Evolutionary conservation across 1,139 yeast species (phyloP).

Genomic region (Geotrichum histeridarum): DNA sequence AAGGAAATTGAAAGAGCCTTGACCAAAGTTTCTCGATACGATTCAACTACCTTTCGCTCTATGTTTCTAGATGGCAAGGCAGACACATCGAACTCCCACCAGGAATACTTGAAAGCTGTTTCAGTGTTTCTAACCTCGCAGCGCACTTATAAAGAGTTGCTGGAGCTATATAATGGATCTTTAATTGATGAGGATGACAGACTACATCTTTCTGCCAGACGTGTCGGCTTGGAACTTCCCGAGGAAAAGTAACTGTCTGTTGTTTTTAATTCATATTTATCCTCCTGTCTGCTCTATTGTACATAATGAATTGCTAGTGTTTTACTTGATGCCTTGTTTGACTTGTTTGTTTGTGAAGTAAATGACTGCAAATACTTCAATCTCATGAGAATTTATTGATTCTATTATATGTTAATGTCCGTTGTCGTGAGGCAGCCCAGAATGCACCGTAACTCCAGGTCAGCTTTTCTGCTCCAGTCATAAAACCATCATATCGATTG

Average conservation of each 20-base stretch:
- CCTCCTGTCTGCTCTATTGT: not conserved
- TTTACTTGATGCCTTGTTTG: not conserved
- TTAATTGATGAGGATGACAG: constrained; percentile 73
- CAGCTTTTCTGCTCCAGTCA: constrained; percentile 81
- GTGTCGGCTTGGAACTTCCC: constrained; percentile 75
- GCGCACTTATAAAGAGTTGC: constrained; percentile 67
- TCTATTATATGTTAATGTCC: constrained; percentile 16
- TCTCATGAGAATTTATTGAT: not conserved
- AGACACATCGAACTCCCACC: constrained; percentile 21
- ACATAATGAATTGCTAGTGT: not conserved
- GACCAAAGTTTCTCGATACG: constrained; percentile 20
- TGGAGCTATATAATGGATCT: constrained; percentile 81
- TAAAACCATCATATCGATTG: constrained; percentile 69
- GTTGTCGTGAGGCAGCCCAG: constrained; percentile 56
- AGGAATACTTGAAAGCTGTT: constrained; percentile 45
- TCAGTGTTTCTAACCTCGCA: constrained; percentile 61
- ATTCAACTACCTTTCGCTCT: constrained; percentile 24
- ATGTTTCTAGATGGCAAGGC: constrained; percentile 19
- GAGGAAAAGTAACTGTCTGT: constrained; percentile 18
- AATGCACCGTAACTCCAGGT: constrained; percentile 91
- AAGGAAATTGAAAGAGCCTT: constrained; percentile 7
- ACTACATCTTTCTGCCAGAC: constrained; percentile 70
- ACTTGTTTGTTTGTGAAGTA: not conserved
- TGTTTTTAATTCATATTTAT: not conserved
- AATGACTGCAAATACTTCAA: constrained; percentile 2